phyloP scores from a whole-genome alignment of 768 basidiomycete genomes.

The Asterophora parasitica region DNA sequence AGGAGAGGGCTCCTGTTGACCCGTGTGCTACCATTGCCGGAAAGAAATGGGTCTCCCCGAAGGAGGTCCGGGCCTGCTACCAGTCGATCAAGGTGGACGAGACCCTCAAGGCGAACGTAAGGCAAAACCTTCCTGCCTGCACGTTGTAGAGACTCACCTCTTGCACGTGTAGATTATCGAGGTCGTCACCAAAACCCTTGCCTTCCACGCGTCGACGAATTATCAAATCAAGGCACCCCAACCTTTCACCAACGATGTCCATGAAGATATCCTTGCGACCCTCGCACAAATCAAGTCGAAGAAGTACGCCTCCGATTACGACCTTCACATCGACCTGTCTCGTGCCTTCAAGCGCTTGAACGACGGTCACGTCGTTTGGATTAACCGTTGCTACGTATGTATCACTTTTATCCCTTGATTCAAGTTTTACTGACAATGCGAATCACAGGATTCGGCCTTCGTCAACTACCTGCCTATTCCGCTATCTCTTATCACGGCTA shows the following conservation, averaged over 20 bases:
- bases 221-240: conserved; percentile 51
- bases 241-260: conserved; percentile 50
- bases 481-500: conserved; percentile 41
- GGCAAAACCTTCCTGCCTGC: conserved; percentile 17
- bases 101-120: conserved; percentile 45
- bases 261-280: conserved; percentile 50
- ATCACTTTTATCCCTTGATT: not conserved
- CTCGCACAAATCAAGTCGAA: conserved; percentile 41
- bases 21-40: conserved; percentile 51
- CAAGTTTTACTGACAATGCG: not conserved
- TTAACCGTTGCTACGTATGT: conserved; percentile 54
- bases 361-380: conserved; percentile 55
- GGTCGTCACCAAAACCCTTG: conserved; percentile 51
- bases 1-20: conserved; percentile 23
- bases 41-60: conserved; percentile 51
- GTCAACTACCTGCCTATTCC: conserved; percentile 47
- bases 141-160: not conserved
- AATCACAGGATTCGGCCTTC: conserved; percentile 28
- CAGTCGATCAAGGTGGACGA: conserved; percentile 43
- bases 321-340: conserved; percentile 52
- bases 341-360: conserved; percentile 49
- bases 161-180: conserved; percentile 41
- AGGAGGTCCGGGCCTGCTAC: conserved; percentile 48
- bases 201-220: conserved; percentile 60
- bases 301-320: conserved; percentile 46